Evolutionary conservation across 257 asterid genomes (phyloP), one percentile per base, ranked within the genome.

Genomic region (Primulina eburnea): DNA sequence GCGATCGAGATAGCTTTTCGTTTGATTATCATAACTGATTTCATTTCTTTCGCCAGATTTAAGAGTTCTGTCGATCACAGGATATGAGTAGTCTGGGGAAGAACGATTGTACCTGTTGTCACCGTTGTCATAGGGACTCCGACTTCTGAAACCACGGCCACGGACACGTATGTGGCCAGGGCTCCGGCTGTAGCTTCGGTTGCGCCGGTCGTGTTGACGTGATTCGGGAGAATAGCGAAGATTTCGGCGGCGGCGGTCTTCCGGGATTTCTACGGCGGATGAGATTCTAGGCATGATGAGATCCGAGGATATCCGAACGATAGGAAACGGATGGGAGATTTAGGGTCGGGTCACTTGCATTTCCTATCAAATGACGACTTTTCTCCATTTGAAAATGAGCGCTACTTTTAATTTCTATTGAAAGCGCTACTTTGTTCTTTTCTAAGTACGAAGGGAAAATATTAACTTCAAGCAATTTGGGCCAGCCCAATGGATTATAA

Each of bases 71-170:
- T 76, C 88, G 35, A 43, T 64, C 67, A 57, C 77, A 61, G 86
- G 88, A 69, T 83, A 82, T 6, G 90, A 73, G 73, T 84, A 88
- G 79, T 88, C 88, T 1, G 97, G 97, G 34, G 97, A 88, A 75
- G 88, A 34, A 38, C 92, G 84, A 64, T 81, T 86, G 73, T 85
- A 78, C 86, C 88, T 83, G 72, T 65, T 58, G 67, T 77, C 43
- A 33, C 79, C 88, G 70, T 82, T 75, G 37, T 74, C 53, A 9
- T 40, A 21, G 14, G 93, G 96, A 73, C 93, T 88, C 12, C 80
- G 69, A 43, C 92, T 81, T 0, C 82, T 83, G 74, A 78, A 77
- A 61, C 81, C 63, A 0, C 62, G 76, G 61, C 76, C 73, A 4
- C 38, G 67, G 14, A 60, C 61, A 16, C 73, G 73, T 14, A 60